These are phyloP conservation scores for Aspergillus pseudoglaucus DNA, from an alignment of 2,329 filamentous ascomycete genomes.

Conservation along the genomic window DNA sequence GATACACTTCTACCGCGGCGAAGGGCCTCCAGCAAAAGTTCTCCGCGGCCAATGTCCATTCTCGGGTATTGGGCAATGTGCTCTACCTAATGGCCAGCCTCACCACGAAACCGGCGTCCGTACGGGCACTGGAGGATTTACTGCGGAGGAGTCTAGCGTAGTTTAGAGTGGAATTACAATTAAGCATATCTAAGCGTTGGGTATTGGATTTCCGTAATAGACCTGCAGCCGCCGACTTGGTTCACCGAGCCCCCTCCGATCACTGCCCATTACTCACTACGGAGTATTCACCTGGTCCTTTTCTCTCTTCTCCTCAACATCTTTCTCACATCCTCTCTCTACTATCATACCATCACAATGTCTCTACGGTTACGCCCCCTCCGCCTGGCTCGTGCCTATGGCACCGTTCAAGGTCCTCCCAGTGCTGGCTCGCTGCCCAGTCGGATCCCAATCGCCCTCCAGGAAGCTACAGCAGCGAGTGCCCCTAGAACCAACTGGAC, in stretches of 20 bases:
- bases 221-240: neutral
- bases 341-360: slow-evolving; percentile 13
- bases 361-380: slow-evolving; percentile 16
- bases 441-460: slow-evolving; percentile 26
- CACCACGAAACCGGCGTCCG: slow-evolving; percentile 40
- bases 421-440: slow-evolving; percentile 25
- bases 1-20: slow-evolving; percentile 53
- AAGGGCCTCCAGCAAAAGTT: slow-evolving; percentile 47
- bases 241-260: neutral
- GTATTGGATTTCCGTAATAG: neutral
- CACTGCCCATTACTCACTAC: neutral
- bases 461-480: slow-evolving; percentile 30
- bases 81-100: slow-evolving; percentile 56
- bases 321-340: neutral
- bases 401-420: slow-evolving; percentile 33
- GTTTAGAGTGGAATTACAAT: neutral
- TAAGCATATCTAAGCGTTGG: neutral
- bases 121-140: slow-evolving; percentile 36
- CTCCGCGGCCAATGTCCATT: slow-evolving; percentile 45
- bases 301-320: neutral
- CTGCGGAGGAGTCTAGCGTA: slow-evolving; percentile 32
- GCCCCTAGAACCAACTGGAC: slow-evolving; percentile 69
- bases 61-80: slow-evolving; percentile 55
- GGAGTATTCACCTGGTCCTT: neutral
- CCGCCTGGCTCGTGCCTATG: slow-evolving; percentile 26